These are phyloP conservation scores for Nicotiana knightiana DNA, from an alignment of 257 asterid species.

Conservation along the genomic window DNA sequence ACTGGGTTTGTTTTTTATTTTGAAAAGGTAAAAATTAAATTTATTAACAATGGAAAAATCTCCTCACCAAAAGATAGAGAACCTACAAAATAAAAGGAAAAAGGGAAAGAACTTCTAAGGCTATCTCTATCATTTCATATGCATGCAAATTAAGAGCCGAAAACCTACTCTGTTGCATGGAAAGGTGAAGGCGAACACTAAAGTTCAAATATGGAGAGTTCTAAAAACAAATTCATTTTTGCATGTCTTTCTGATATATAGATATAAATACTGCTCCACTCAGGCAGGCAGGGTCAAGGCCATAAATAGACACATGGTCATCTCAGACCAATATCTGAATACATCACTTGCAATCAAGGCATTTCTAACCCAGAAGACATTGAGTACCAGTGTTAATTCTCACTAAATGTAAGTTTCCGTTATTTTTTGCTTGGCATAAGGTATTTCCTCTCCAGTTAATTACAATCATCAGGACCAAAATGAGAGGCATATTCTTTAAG, in stretches of 20 bases:
- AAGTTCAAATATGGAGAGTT: conserved; percentile 6
- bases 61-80: neutral
- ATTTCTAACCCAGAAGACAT: neutral
- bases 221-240: neutral
- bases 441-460: conserved; percentile 1
- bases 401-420: neutral
- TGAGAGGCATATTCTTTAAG: neutral
- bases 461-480: neutral
- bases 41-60: neutral
- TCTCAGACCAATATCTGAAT: neutral
- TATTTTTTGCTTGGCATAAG: neutral
- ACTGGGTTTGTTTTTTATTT: neutral
- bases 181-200: neutral
- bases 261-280: neutral
- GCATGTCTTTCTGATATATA: neutral
- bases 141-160: neutral
- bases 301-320: neutral
- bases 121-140: neutral
- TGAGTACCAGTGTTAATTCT: neutral
- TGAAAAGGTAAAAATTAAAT: neutral
- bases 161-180: neutral
- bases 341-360: neutral
- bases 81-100: neutral
- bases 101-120: neutral
- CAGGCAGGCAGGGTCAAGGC: neutral